Evolutionary conservation across 306 rosid genomes (phyloP).

Genomic region (Medicago truncatula): DNA sequence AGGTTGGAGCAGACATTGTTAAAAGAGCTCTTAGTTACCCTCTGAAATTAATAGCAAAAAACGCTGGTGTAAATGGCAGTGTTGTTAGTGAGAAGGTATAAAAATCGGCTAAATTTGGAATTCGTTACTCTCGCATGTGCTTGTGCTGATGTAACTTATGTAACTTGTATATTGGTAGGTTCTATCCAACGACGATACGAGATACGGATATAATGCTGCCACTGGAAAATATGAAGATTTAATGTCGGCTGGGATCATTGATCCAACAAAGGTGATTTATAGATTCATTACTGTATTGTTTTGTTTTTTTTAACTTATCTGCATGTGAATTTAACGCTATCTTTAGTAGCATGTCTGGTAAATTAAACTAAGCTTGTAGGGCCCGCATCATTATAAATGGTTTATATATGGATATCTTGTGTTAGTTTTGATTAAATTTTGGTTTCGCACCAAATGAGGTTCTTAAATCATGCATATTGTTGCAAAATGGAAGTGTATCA

Average conservation of each 20-base stretch:
- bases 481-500: neutral
- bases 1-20: conserved; percentile 99
- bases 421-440: neutral
- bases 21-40: conserved; percentile 96
- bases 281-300: neutral
- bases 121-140: neutral
- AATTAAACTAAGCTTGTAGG: neutral
- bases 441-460: neutral
- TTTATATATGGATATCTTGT: neutral
- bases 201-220: conserved; percentile 93
- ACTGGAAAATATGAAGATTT: conserved; percentile 96
- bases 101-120: neutral
- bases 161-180: conserved; percentile 53
- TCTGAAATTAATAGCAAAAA: conserved; percentile 91
- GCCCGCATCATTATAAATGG: neutral
- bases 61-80: conserved; percentile 98
- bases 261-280: conserved; percentile 87
- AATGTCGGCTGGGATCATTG: conserved; percentile 97
- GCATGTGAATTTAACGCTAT: neutral
- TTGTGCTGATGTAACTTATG: conserved; percentile 19
- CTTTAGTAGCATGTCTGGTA: neutral
- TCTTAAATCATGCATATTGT: neutral
- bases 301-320: neutral
- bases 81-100: conserved; percentile 98
- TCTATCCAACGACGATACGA: conserved; percentile 72